Evolutionary conservation across 192 early-diverging fungal genomes (phyloP).

Genomic region (Coemansia sp.): DNA sequence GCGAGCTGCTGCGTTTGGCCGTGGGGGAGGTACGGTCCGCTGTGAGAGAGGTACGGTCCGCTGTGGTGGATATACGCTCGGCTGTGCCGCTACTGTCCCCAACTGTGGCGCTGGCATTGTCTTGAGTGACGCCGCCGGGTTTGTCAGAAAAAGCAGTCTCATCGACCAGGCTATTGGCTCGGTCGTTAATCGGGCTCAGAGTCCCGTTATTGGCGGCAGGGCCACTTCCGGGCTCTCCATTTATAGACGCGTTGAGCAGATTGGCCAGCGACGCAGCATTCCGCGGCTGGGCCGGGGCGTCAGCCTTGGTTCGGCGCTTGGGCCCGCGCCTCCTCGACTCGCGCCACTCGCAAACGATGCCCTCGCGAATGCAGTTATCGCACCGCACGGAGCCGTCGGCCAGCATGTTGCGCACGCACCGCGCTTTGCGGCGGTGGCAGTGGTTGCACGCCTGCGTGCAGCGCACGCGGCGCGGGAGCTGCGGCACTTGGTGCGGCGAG

Average conservation of each 20-base stretch:
- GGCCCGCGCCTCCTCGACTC: conserved; percentile 32
- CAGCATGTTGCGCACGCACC: conserved; percentile 37
- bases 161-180: neutral
- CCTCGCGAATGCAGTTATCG: conserved; percentile 38
- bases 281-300: neutral
- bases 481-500: conserved; percentile 4
- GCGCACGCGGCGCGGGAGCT: conserved; percentile 20
- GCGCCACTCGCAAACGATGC: conserved; percentile 27
- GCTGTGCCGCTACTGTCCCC: too few species aligned
- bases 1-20: too few species aligned
- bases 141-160: too few species aligned
- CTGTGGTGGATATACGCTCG: too few species aligned
- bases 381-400: conserved; percentile 27
- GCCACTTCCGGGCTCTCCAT: neutral
- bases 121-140: too few species aligned
- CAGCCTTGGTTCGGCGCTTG: conserved; percentile 6
- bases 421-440: conserved; percentile 41
- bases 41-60: too few species aligned
- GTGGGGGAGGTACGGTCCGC: too few species aligned
- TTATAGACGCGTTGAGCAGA: conserved; percentile 16
- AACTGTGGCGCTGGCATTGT: too few species aligned
- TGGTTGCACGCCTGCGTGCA: conserved; percentile 39
- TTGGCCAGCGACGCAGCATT: conserved; percentile 21
- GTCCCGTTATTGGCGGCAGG: neutral
- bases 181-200: neutral